Evolutionary conservation across 371 early-diverging fungal genomes (phyloP).

Genomic region (Zancudomyces culisetae): DNA sequence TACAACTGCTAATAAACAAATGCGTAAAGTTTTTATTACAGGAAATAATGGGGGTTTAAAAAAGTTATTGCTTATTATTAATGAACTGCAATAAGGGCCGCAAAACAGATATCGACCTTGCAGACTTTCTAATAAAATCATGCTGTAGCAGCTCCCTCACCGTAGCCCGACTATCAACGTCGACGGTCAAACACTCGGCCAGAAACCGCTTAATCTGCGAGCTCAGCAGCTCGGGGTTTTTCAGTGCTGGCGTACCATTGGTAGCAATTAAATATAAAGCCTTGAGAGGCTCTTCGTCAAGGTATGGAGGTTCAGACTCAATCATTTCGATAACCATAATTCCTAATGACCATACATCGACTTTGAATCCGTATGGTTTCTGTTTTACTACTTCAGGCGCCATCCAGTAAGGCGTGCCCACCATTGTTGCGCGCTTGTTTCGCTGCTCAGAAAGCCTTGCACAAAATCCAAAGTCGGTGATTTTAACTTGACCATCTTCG

Average conservation of each 20-base stretch:
- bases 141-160: slow-evolving; percentile 62
- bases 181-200: slow-evolving; percentile 74
- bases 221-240: slow-evolving; percentile 64
- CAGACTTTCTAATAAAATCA: slow-evolving; percentile 41
- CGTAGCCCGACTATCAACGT: slow-evolving; percentile 68
- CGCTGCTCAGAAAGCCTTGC: slow-evolving; percentile 71
- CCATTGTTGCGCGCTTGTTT: slow-evolving; percentile 86
- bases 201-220: slow-evolving; percentile 71
- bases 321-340: slow-evolving; percentile 97
- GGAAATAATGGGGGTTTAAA: no score
- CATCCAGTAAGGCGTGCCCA: slow-evolving; percentile 92
- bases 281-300: slow-evolving; percentile 85
- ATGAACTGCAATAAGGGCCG: slow-evolving; percentile 10
- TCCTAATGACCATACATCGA: slow-evolving; percentile 86
- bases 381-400: slow-evolving; percentile 84
- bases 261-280: slow-evolving; percentile 92
- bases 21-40: no score
- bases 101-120: slow-evolving; percentile 13
- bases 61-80: no score
- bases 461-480: slow-evolving; percentile 93
- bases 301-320: slow-evolving; percentile 92
- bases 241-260: slow-evolving; percentile 87
- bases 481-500: slow-evolving; percentile 75
- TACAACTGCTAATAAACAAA: no score
- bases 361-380: slow-evolving; percentile 73